Conservation (phyloP, 805 yeast genomes). For the Candida saitoana region DNA sequence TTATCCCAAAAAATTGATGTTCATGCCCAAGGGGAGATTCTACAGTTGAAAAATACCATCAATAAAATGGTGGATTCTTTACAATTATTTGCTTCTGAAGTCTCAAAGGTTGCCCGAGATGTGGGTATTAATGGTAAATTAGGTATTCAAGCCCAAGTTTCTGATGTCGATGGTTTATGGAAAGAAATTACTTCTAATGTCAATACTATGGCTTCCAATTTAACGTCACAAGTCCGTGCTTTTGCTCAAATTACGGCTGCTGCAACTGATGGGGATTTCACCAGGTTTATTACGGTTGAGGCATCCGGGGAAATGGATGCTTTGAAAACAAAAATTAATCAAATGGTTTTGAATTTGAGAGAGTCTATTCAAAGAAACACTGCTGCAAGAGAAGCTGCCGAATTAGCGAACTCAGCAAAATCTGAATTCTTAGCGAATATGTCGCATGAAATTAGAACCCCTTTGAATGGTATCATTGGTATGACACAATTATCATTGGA, state of each 20-base stretch:
- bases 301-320: slow-evolving; percentile 90
- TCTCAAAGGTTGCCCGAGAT: slow-evolving; percentile 84
- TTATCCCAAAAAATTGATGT: slow-evolving; percentile 81
- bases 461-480: slow-evolving; percentile 89
- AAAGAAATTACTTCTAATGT: slow-evolving; percentile 88
- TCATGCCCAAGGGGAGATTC: slow-evolving; percentile 86
- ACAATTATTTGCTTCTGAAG: slow-evolving; percentile 84
- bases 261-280: slow-evolving; percentile 90
- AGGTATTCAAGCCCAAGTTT: slow-evolving; percentile 88
- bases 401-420: slow-evolving; percentile 81
- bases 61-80: slow-evolving; percentile 91
- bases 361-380: slow-evolving; percentile 90
- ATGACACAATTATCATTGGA: slow-evolving; percentile 88
- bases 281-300: slow-evolving; percentile 84
- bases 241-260: slow-evolving; percentile 93
- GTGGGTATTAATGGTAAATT: slow-evolving; percentile 91
- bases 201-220: slow-evolving; percentile 90
- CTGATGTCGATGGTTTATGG: slow-evolving; percentile 90
- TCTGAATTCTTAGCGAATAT: slow-evolving; percentile 85
- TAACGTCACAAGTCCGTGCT: slow-evolving; percentile 88
- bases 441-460: slow-evolving; percentile 75
- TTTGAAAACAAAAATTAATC: slow-evolving; percentile 60
- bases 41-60: slow-evolving; percentile 80
- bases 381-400: slow-evolving; percentile 93
- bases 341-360: slow-evolving; percentile 80